Conservation (phyloP, 164 flowering plant genomes). For the Liquidambar formosana region DNA sequence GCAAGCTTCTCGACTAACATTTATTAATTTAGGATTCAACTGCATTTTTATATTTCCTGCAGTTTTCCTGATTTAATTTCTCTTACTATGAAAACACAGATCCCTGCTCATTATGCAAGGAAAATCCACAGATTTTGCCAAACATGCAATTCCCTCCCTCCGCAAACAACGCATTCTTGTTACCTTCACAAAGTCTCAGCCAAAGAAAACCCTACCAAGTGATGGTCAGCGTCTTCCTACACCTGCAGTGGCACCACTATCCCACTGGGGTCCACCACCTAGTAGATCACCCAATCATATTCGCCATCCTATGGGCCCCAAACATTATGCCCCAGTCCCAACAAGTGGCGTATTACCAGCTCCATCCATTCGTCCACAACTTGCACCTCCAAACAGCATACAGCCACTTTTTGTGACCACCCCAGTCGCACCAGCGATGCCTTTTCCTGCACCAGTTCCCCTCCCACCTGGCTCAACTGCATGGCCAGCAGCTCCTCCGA, state of each 20-base stretch:
- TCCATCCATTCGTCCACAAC: slow-evolving; percentile 47
- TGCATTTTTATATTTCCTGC: not conserved
- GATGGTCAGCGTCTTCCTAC: slow-evolving; percentile 38
- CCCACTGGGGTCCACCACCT: slow-evolving; percentile 62
- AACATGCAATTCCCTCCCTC: slow-evolving; percentile 65
- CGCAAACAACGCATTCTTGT: slow-evolving; percentile 74
- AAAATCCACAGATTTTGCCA: slow-evolving; percentile 70
- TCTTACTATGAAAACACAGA: slow-evolving; percentile 33
- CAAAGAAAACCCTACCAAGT: slow-evolving; percentile 36
- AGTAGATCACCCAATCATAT: slow-evolving; percentile 46
- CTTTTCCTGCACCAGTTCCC: slow-evolving; percentile 61
- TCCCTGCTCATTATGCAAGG: slow-evolving; percentile 79
- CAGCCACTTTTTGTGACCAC: slow-evolving; percentile 62
- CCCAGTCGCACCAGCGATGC: slow-evolving; percentile 51
- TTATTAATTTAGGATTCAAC: not conserved
- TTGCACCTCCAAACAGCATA: slow-evolving; percentile 54
- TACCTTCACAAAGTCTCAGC: slow-evolving; percentile 65
- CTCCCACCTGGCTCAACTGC: slow-evolving; percentile 56
- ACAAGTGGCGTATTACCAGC: slow-evolving; percentile 64
- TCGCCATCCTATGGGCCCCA: slow-evolving; percentile 52
- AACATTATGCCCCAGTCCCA: slow-evolving; percentile 52
- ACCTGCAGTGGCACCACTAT: slow-evolving; percentile 29
- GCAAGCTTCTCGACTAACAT: not conserved
- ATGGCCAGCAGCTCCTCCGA: slow-evolving; percentile 60
- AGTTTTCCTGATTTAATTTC: not conserved